phyloP scores from a whole-genome alignment of 768 basidiomycete genomes.

The Boletus rubroflammeus region DNA sequence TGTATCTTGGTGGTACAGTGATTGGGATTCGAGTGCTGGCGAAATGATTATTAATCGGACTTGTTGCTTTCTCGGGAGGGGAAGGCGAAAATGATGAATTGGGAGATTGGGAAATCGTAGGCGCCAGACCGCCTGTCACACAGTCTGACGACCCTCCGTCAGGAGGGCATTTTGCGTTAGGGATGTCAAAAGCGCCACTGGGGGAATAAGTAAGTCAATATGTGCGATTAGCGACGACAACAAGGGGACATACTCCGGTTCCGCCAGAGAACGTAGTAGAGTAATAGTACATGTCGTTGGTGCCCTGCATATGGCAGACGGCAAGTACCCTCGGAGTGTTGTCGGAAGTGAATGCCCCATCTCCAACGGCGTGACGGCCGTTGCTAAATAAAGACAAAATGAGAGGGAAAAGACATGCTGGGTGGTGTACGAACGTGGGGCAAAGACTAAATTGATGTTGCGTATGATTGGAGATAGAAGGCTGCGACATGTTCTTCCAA shows the following conservation, averaged over 20 bases:
- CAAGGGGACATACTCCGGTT: constrained; percentile 62
- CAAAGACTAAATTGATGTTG: constrained; percentile 88
- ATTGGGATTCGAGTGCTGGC: constrained; percentile 24
- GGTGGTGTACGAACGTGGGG: constrained; percentile 67
- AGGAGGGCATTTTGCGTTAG: constrained; percentile 90
- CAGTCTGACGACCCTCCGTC: constrained; percentile 92
- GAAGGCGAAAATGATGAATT: constrained; percentile 32
- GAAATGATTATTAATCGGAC: constrained; percentile 17
- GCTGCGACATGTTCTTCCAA: constrained; percentile 85
- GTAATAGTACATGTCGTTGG: constrained; percentile 82
- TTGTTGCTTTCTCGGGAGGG: constrained; percentile 20
- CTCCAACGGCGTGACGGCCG: constrained; percentile 95
- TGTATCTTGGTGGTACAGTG: constrained; percentile 39
- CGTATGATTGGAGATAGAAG: constrained; percentile 64
- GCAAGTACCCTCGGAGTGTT: constrained; percentile 76
- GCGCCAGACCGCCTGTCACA: constrained; percentile 92
- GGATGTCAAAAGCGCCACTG: constrained; percentile 96
- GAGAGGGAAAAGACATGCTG: constrained; percentile 12
- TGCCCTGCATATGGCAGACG: constrained; percentile 81
- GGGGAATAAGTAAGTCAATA: constrained; percentile 13
- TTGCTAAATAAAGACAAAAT: constrained; percentile 50
- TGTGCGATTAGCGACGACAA: background rate
- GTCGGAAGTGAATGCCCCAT: constrained; percentile 88
- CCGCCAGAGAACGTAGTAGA: constrained; percentile 94
- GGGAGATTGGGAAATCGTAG: constrained; percentile 46